Evolutionary conservation across 495 filamentous ascomycete species (phyloP).

Genomic region (Zalerion maritima): DNA sequence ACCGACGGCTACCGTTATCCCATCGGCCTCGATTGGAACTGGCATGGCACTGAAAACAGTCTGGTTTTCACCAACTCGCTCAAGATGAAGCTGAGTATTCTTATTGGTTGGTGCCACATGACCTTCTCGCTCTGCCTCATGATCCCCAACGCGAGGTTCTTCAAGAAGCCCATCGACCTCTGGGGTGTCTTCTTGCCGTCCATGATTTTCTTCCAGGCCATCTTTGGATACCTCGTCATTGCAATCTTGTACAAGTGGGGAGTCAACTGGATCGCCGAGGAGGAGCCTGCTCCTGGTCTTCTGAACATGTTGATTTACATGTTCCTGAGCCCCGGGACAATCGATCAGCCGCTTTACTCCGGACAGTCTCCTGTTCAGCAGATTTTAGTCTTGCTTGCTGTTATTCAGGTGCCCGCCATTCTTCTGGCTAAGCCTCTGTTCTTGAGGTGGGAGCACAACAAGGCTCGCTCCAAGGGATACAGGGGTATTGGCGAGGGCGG

Average conservation of each 20-base stretch:
- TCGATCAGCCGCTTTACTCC: slow-evolving; percentile 56
- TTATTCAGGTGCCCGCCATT: slow-evolving; percentile 76
- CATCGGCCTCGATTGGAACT: slow-evolving; percentile 91
- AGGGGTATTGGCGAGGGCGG: slow-evolving; percentile 79
- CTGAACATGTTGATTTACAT: slow-evolving; percentile 99
- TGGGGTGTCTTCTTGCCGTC: slow-evolving; percentile 94
- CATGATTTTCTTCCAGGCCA: slow-evolving; percentile 98
- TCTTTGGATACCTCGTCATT: slow-evolving; percentile 93
- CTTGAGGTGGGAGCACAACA: slow-evolving; percentile 83
- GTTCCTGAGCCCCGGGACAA: slow-evolving; percentile 75
- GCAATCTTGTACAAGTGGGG: slow-evolving; percentile 95
- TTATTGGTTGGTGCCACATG: slow-evolving; percentile 96
- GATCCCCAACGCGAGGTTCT: slow-evolving; percentile 84
- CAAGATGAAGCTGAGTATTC: slow-evolving; percentile 99
- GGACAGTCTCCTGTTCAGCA: slow-evolving; percentile 66
- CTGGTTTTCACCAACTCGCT: slow-evolving; percentile 91
- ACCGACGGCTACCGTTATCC: slow-evolving; percentile 66
- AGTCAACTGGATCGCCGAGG: slow-evolving; percentile 63
- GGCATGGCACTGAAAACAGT: slow-evolving; percentile 90
- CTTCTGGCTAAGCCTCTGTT: slow-evolving; percentile 93
- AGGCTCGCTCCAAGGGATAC: slow-evolving; percentile 74
- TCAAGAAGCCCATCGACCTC: slow-evolving; percentile 86
- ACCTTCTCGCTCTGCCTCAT: slow-evolving; percentile 92
- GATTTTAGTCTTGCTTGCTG: slow-evolving; percentile 64
- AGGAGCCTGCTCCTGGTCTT: slow-evolving; percentile 60